Percentiles rank a stretch among this genome's conserved stretches.
Evolutionary conservation across 1,139 yeast species (phyloP).

Genomic region (Diutina neorugosa): DNA sequence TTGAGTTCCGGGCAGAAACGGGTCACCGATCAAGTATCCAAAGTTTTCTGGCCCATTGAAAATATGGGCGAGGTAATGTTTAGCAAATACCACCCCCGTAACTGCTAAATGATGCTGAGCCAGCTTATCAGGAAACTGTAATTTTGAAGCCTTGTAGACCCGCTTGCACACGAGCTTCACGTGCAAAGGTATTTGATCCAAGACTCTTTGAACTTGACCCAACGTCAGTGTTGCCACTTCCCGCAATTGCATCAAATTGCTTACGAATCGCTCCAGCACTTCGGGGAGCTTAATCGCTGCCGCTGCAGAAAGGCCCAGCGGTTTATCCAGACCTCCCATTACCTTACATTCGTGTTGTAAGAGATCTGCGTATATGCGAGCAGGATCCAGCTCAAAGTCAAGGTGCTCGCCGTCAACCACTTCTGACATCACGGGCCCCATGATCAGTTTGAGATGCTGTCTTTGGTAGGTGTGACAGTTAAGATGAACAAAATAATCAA

Average conservation of each 20-base stretch:
- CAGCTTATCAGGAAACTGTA: slow-evolving; percentile 38
- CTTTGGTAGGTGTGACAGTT: slow-evolving; percentile 52
- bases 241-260: slow-evolving; percentile 63
- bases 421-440: slow-evolving; percentile 23
- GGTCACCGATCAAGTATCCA: slow-evolving; percentile 27
- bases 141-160: slow-evolving; percentile 22
- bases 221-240: slow-evolving; percentile 52
- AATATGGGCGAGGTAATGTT: slow-evolving; percentile 54
- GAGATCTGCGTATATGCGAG: slow-evolving; percentile 39
- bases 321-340: slow-evolving; percentile 22
- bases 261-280: slow-evolving; percentile 57
- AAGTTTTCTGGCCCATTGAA: slow-evolving; percentile 58
- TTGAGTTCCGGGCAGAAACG: slow-evolving; percentile 17
- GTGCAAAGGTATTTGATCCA: slow-evolving; percentile 48
- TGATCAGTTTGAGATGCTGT: slow-evolving; percentile 36
- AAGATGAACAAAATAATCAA: slow-evolving; percentile 40
- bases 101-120: slow-evolving; percentile 48
- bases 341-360: slow-evolving; percentile 37
- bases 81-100: slow-evolving; percentile 57
- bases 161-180: slow-evolving; percentile 30
- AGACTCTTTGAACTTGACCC: slow-evolving; percentile 25
- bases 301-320: slow-evolving; percentile 35
- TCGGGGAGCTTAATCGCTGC: slow-evolving; percentile 69
- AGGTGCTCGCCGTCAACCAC: slow-evolving; percentile 46
- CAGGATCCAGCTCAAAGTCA: slow-evolving; percentile 75